Conservation (phyloP, 2,329 filamentous ascomycete genomes). For the Alternaria rosae region DNA sequence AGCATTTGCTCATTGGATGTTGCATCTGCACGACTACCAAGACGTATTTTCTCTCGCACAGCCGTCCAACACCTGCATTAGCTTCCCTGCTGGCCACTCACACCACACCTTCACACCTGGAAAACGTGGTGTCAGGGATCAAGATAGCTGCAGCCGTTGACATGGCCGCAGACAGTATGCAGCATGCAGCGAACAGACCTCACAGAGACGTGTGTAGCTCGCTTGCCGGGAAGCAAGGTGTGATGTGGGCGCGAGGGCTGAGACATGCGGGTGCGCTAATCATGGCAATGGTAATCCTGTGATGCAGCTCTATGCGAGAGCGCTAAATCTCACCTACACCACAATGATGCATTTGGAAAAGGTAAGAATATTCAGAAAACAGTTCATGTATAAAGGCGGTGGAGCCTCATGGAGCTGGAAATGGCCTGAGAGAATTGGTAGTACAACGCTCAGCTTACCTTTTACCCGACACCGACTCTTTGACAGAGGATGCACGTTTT, state of each 20-base stretch:
- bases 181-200: neutral
- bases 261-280: constrained; percentile 9
- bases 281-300: constrained; percentile 6
- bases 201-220: neutral
- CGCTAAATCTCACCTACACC: constrained; percentile 10
- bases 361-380: neutral
- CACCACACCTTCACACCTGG: neutral
- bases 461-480: constrained; percentile 7
- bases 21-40: constrained; percentile 4
- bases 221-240: constrained; percentile 3
- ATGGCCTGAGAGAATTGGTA: neutral
- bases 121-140: constrained; percentile 1
- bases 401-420: neutral
- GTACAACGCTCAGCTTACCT: constrained; percentile 9
- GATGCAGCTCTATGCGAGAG: constrained; percentile 5
- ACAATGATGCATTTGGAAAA: neutral
- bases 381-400: constrained; percentile 14
- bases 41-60: constrained; percentile 1
- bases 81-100: neutral
- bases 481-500: neutral
- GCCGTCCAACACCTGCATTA: constrained; percentile 5
- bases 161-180: neutral
- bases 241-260: constrained; percentile 1
- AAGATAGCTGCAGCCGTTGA: constrained; percentile 3
- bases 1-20: constrained; percentile 7